A percentile compares a stretch with the other conserved stretches of the same genome.
Evolutionary conservation across 306 rosid genomes (phyloP).

Genomic region (Macrotyloma uniflorum): DNA sequence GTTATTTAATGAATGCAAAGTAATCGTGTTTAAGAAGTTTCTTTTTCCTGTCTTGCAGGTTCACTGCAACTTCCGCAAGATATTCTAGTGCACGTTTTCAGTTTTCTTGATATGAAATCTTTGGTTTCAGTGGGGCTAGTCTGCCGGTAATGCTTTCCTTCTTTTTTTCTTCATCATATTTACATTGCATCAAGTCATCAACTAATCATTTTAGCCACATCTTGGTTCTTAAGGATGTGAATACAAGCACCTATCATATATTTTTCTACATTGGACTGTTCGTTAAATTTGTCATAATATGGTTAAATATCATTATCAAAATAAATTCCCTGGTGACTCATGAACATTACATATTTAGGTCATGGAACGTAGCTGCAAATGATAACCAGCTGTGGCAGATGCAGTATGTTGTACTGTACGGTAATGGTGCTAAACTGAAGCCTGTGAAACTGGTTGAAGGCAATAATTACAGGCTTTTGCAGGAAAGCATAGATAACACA

Average conservation of each 20-base stretch:
- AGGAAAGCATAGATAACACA: slow-evolving; percentile 32
- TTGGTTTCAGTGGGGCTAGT: slow-evolving; percentile 64
- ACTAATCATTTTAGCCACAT: slow-evolving; percentile 9
- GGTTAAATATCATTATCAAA: slow-evolving; percentile 2
- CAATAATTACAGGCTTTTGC: slow-evolving; percentile 15
- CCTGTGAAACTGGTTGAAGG: slow-evolving; percentile 37
- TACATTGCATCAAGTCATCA: slow-evolving; percentile 31
- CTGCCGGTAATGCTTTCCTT: slow-evolving; percentile 58
- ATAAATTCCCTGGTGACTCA: slow-evolving; percentile 17
- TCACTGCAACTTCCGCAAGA: slow-evolving; percentile 70
- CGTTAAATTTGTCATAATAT: slow-evolving; percentile 22
- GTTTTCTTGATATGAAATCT: slow-evolving; percentile 71
- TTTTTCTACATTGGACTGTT: not conserved
- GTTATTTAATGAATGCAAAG: slow-evolving; percentile 6
- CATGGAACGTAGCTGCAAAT: slow-evolving; percentile 84
- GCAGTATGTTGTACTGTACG: slow-evolving; percentile 56
- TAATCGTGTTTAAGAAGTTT: slow-evolving; percentile 12
- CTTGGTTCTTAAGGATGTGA: slow-evolving; percentile 7
- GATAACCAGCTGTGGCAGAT: slow-evolving; percentile 69
- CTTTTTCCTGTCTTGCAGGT: slow-evolving; percentile 43
- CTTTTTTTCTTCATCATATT: slow-evolving; percentile 17
- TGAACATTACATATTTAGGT: slow-evolving; percentile 58
- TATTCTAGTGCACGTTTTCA: slow-evolving; percentile 67
- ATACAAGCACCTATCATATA: not conserved
- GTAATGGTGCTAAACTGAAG: slow-evolving; percentile 41